Percentiles rank a stretch among this genome's conserved stretches.
These are phyloP conservation scores for Rhododendron simsii DNA, from an alignment of 148 eudicot genomes.

Conservation along the genomic window DNA sequence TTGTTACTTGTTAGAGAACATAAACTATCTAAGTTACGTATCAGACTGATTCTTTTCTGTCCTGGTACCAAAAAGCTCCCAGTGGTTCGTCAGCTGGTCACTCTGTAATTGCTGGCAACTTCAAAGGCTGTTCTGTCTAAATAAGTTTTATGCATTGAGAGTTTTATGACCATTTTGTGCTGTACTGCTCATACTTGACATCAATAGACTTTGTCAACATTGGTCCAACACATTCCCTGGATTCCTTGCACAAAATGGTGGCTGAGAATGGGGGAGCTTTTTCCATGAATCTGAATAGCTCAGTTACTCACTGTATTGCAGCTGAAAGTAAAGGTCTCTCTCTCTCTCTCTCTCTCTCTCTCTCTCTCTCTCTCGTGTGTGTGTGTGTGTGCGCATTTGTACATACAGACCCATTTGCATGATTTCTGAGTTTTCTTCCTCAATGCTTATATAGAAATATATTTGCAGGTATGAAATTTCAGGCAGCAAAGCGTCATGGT, in stretches of 20 bases:
- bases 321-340: slow-evolving; percentile 73
- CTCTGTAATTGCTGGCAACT: neutral
- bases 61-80: neutral
- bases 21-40: neutral
- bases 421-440: neutral
- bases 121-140: neutral
- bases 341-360: slow-evolving; percentile 4
- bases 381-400: neutral
- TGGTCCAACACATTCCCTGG: slow-evolving; percentile 54
- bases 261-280: slow-evolving; percentile 90
- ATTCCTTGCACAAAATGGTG: slow-evolving; percentile 78
- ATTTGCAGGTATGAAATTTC: slow-evolving; percentile 66
- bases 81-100: neutral
- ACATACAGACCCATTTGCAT: neutral
- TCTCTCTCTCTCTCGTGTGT: neutral
- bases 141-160: neutral
- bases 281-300: slow-evolving; percentile 82
- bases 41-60: neutral
- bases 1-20: neutral
- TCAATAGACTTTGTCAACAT: slow-evolving; percentile 64
- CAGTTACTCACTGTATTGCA: slow-evolving; percentile 88
- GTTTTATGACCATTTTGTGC: neutral
- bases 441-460: neutral
- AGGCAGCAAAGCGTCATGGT: slow-evolving; percentile 79
- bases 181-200: slow-evolving; percentile 16